Evolutionary conservation across 2,329 filamentous ascomycete species (phyloP).

Genomic region (Claviceps capensis): DNA sequence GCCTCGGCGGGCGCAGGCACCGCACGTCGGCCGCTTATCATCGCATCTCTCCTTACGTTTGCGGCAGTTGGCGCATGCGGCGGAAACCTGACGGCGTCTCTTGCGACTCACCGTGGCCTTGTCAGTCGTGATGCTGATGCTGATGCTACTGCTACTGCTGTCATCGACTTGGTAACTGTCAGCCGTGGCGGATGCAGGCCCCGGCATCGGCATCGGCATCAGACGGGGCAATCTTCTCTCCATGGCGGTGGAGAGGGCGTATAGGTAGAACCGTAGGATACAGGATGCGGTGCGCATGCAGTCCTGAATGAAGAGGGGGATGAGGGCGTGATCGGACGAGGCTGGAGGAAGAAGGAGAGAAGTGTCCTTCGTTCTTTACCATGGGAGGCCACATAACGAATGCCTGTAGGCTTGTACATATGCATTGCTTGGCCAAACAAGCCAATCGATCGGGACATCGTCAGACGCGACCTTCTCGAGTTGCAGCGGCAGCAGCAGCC

Average conservation of each 20-base stretch:
- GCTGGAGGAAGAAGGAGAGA: too few species aligned
- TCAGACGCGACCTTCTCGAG: too few species aligned
- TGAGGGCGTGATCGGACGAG: too few species aligned
- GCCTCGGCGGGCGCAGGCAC: slow-evolving; percentile 5
- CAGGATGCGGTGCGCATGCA: too few species aligned
- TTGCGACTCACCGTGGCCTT: background rate
- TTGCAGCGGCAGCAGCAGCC: too few species aligned
- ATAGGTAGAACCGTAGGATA: background rate
- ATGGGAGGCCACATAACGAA: too few species aligned
- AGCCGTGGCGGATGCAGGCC: background rate
- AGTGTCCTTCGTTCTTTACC: too few species aligned
- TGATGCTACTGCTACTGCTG: background rate
- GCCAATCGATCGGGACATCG: too few species aligned
- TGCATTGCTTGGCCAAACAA: too few species aligned
- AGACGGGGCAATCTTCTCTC: background rate
- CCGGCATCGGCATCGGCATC: background rate
- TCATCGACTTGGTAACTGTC: background rate
- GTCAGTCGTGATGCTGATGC: background rate
- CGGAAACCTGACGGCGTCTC: slow-evolving; percentile 4
- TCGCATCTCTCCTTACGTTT: slow-evolving; percentile 5
- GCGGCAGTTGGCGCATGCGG: slow-evolving; percentile 5
- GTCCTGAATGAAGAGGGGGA: too few species aligned
- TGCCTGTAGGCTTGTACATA: too few species aligned
- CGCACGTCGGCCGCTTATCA: slow-evolving; percentile 4
- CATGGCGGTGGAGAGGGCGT: background rate